phyloP scores from a whole-genome alignment of 1,139 yeast species.

The Pichia sp. region DNA sequence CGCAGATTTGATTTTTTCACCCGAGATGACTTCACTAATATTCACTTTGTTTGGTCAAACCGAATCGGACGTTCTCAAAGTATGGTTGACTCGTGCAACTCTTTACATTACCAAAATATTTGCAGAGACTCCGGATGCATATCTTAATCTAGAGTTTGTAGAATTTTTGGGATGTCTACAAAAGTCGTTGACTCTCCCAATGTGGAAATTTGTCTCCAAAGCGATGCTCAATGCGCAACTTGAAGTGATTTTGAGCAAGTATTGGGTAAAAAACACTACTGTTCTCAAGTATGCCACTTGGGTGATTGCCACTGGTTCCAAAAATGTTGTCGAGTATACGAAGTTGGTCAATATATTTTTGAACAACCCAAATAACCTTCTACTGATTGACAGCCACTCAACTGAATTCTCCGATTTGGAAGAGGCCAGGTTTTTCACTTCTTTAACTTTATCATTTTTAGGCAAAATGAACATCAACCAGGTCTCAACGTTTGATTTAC shows the following conservation, averaged over 20 bases:
- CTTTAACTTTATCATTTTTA: conserved; percentile 43
- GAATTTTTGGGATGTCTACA: conserved; percentile 34
- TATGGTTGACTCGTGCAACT: conserved; percentile 50
- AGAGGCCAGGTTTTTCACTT: conserved; percentile 39
- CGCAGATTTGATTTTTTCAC: conserved; percentile 29
- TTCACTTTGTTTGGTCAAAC: not conserved
- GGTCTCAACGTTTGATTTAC: conserved; percentile 40
- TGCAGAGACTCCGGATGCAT: conserved; percentile 44
- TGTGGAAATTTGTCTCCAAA: conserved; percentile 47
- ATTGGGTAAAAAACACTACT: conserved; percentile 44
- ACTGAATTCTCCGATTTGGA: conserved; percentile 19
- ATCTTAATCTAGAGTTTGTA: conserved; percentile 21
- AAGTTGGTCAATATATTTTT: conserved; percentile 64
- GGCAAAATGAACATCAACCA: conserved; percentile 44
- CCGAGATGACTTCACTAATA: conserved; percentile 24
- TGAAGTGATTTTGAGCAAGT: conserved; percentile 53
- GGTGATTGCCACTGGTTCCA: conserved; percentile 37
- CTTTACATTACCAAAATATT: conserved; percentile 60
- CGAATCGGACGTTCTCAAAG: conserved; percentile 9
- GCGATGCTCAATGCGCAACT: conserved; percentile 60
- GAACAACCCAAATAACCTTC: conserved; percentile 43
- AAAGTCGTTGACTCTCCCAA: conserved; percentile 32
- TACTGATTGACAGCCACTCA: conserved; percentile 21
- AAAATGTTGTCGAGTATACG: conserved; percentile 42
- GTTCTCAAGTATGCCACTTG: conserved; percentile 43